Percentiles rank a stretch among this genome's conserved stretches.
phyloP scores from a whole-genome alignment of 2,329 filamentous ascomycete genomes.

The Botrytis medusae region DNA sequence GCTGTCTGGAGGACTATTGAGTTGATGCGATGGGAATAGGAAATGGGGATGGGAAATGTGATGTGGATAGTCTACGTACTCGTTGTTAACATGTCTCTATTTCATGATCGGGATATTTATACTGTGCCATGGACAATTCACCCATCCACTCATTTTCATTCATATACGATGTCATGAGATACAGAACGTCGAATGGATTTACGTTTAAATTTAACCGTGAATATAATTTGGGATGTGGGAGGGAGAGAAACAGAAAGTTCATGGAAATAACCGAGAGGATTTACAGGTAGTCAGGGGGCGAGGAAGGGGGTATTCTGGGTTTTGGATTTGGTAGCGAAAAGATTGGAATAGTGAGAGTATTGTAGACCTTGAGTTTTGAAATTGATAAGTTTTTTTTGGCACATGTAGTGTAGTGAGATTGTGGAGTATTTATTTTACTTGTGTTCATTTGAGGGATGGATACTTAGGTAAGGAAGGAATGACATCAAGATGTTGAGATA shows the following conservation, averaged over 20 bases:
- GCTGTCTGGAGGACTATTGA: neutral
- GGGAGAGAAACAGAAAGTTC: neutral
- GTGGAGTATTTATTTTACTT: neutral
- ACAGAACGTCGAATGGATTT: neutral
- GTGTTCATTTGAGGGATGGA: neutral
- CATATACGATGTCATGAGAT: neutral
- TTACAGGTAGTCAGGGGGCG: neutral
- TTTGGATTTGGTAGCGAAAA: neutral
- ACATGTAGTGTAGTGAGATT: too few species aligned
- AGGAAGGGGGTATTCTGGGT: neutral
- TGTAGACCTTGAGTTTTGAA: too few species aligned
- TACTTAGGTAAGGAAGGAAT: too few species aligned
- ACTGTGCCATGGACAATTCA: neutral
- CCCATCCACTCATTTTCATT: neutral
- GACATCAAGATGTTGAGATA: too few species aligned
- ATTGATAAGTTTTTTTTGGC: accelerated
- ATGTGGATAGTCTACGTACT: neutral
- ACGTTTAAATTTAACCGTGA: neutral
- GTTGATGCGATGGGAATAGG: neutral
- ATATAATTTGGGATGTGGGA: neutral
- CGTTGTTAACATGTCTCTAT: neutral
- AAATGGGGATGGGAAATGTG: neutral
- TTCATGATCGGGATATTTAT: neutral
- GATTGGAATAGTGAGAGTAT: too few species aligned
- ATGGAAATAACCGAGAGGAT: neutral